Base-by-base conservation (phyloP, 352 stramenopile genomes). In the Phytophthora pinifolia region DNA sequence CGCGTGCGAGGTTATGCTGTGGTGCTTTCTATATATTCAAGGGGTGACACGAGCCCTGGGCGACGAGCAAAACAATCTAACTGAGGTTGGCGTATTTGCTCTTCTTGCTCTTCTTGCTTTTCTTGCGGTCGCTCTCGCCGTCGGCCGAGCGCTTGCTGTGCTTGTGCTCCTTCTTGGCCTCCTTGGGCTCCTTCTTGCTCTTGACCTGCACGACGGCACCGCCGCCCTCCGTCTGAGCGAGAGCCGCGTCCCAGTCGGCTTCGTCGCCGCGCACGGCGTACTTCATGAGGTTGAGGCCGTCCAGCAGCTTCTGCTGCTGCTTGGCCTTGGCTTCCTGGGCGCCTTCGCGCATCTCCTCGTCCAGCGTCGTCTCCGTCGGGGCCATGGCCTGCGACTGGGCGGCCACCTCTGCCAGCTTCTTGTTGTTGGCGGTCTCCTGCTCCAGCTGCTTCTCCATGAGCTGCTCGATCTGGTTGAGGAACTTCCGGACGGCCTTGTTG, bases 401-500 rank as follows among this genome's bases (percentile, higher is more conserved):
- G 1, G 72, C 69, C 57, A 76, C 72, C 62, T 67, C 36, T 34
- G 62, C 58, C 43, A 86, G 77, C 63, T 96, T 88, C 41, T 85
- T 55, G 47, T 42, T 74, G 54, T 65, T 54, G 7, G 49, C 41
- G 53, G 75, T 70, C 72, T 97, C 72, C 71, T 79, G 60, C 83
- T 97, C 72, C n/a, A 94, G 54, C 86, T 86, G 78, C 65, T 88
- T 87, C 64, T 87, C 80, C 60, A 90, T 64, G 8, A 97, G 61
- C 27, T 67, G 59, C 54, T 96, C 79, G 30, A 97, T 70, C 56
- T 88, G 76, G 39, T 72, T 69, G 14, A 88, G 62, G 55, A 97
- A 94, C 73, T 98, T 98, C 50, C 87, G 76, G 30, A 98, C 79
- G 13, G 79, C 76, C 73, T 99, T 99, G 77, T 99, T 99, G 69